These are phyloP conservation scores for Suzukiozyma palmioleophila DNA, from an alignment of 1,139 yeast genomes.

Conservation along the genomic window DNA sequence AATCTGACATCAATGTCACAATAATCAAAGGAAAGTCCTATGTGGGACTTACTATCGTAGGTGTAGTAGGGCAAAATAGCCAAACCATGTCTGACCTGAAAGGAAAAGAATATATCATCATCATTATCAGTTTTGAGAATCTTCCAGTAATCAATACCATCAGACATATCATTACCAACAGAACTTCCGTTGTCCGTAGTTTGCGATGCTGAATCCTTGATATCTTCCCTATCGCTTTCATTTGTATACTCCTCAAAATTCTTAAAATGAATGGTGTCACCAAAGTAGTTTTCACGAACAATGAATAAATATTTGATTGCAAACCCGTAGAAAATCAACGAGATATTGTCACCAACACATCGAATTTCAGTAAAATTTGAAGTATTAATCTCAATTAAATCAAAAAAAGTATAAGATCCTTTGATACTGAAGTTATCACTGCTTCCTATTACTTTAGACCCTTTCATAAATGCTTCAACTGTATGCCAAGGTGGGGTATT, in stretches of 20 bases:
- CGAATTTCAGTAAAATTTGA: conserved; percentile 67
- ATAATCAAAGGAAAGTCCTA: conserved; percentile 60
- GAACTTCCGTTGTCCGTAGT: conserved; percentile 6
- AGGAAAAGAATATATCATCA: conserved; percentile 68
- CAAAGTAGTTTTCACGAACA: conserved; percentile 86
- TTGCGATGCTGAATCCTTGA: conserved; percentile 5
- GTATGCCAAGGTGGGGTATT: conserved; percentile 95
- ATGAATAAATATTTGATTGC: conserved; percentile 69
- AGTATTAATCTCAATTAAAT: conserved; percentile 56
- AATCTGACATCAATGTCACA: conserved; percentile 77
- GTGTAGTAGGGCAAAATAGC: conserved; percentile 68
- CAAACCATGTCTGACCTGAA: conserved; percentile 66
- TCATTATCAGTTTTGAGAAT: conserved; percentile 61
- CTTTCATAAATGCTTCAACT: conserved; percentile 60
- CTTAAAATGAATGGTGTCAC: conserved; percentile 75
- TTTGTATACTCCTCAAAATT: conserved; percentile 76
- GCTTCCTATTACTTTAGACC: conserved; percentile 57
- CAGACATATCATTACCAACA: conserved; percentile 4
- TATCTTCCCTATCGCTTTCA: conserved; percentile 9
- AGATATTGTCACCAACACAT: conserved; percentile 61
- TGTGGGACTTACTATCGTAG: conserved; percentile 60
- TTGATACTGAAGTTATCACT: conserved; percentile 55
- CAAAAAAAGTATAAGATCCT: conserved; percentile 65
- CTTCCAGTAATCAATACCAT: conserved; percentile 33
- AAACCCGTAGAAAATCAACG: conserved; percentile 74